phyloP scores from a whole-genome alignment of 2,329 filamentous ascomycete genomes.

The Hypoxylon rubiginosum region DNA sequence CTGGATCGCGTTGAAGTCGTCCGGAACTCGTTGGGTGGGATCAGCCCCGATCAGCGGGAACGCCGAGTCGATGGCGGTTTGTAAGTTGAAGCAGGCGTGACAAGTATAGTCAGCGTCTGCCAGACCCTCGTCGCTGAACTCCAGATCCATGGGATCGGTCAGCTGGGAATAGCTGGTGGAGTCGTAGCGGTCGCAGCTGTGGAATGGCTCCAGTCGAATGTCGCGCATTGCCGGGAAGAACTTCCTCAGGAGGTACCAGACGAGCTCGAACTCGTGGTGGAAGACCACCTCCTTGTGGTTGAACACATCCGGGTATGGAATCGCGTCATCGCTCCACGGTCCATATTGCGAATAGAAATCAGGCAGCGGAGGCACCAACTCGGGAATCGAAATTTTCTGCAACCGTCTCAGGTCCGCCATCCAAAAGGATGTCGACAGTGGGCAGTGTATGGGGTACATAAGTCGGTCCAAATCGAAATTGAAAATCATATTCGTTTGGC shows the following conservation, averaged over 20 bases:
- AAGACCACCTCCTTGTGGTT: background rate
- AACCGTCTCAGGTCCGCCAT: constrained; percentile 9
- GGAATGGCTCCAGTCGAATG: constrained; percentile 24
- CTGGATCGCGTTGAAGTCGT: background rate
- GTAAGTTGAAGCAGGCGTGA: constrained; percentile 20
- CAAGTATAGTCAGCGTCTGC: background rate
- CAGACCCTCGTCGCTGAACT: background rate
- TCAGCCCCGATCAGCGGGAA: background rate
- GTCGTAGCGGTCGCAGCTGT: constrained; percentile 20
- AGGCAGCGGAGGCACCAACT: background rate
- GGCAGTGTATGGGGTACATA: constrained; percentile 23
- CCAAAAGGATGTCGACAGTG: constrained; percentile 23
- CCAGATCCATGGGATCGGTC: background rate
- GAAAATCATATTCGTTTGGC: constrained; percentile 10
- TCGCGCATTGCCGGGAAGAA: constrained; percentile 33
- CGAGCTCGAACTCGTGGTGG: background rate
- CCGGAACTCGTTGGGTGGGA: too few species aligned
- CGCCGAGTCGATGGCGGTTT: background rate
- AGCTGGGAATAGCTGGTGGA: background rate
- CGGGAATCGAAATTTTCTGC: constrained; percentile 21
- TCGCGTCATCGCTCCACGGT: background rate
- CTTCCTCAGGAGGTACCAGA: constrained; percentile 30
- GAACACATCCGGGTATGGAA: background rate
- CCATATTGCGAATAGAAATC: background rate
- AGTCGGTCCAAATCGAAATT: constrained; percentile 31